Base-by-base conservation (phyloP, 2,329 filamentous ascomycete species). In the Stagonosporopsis rhizophila region DNA sequence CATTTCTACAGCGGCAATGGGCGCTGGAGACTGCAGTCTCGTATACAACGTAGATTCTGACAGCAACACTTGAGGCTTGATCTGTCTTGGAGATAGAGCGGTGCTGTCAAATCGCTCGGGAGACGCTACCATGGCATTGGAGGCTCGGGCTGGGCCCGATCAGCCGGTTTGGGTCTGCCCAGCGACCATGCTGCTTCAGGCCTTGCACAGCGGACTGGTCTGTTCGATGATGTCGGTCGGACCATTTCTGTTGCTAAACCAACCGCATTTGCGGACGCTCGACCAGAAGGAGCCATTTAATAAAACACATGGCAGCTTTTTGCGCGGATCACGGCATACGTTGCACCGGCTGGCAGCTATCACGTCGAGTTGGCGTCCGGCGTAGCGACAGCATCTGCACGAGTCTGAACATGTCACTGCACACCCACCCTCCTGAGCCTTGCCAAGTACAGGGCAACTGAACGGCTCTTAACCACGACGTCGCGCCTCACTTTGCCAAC, bases 401-500 rank as follows among this genome's bases (percentile, higher is more conserved):
- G 48, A 59, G 52, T 65, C 61, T 65, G 67, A 64, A 64, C 67
- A 62, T 67, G 62, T 67, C 66, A 66, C 65, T 47, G 44, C 52
- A 56, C 64, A 65, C 58, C 58, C 59, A 59, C 55, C 46, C 56
- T 52, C 56, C 61, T 66, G 65, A 69, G 67, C 65, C 67, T 60
- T 71, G 66, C 67, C 68, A 64, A 66, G 66, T 64, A 58, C 64
- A 67, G 58, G 62, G 56, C 56, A 56, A 58, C 51, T 52, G 53
- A 56, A 51, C 47, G 35, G 58, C 52, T 70, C 65, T 69, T 72
- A 72, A 72, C 68, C 66, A 58, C 41, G 53, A 56, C 58, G 44
- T 51, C 51, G 49, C 63, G 59, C 61, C 50, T 55, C 40, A 54
- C 59, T 28, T 52, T 44, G 27, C 56, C 28, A 37, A 50, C 46